Percentiles rank a stretch among this genome's conserved stretches.
Evolutionary conservation across 2,329 filamentous ascomycete species (phyloP).

Genomic region (Cladosporium austrohemisphaericum): DNA sequence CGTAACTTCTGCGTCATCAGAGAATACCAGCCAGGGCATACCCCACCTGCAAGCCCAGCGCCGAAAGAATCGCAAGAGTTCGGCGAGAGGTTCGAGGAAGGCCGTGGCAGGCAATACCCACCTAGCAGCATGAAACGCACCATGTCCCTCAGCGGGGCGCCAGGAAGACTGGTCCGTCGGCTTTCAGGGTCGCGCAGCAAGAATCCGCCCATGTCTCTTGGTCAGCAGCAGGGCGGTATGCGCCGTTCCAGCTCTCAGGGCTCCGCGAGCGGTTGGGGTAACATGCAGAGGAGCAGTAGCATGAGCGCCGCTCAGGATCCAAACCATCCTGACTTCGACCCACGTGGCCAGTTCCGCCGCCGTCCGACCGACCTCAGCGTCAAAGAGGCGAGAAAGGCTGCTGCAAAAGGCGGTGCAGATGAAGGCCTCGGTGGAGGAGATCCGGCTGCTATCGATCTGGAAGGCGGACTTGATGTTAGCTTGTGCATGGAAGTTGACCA

Average conservation of each 20-base stretch:
- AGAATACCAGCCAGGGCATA: conserved; percentile 73
- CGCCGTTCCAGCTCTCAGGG: conserved; percentile 11
- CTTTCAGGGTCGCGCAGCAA: conserved; percentile 34
- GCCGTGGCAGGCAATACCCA: conserved; percentile 9
- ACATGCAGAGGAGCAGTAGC: conserved; percentile 10
- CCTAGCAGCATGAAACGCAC: conserved; percentile 29
- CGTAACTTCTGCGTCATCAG: conserved; percentile 95
- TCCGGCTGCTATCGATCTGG: conserved; percentile 64
- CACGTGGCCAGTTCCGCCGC: conserved; percentile 37
- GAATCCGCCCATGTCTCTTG: conserved; percentile 12
- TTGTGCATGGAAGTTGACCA: conserved; percentile 86
- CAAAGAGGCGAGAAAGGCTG: conserved; percentile 37
- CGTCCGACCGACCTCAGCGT: conserved; percentile 42
- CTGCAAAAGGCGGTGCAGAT: conserved; percentile 50
- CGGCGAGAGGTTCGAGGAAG: conserved; percentile 14
- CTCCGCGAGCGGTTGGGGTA: conserved; percentile 2
- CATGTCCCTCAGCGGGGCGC: conserved; percentile 32
- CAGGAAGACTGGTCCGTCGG: conserved; percentile 40
- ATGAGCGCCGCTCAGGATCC: conserved; percentile 7
- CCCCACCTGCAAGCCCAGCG: conserved; percentile 64
- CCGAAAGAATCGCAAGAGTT: conserved; percentile 16
- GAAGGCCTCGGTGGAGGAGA: conserved; percentile 52
- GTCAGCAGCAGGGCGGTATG: background rate
- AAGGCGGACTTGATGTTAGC: conserved; percentile 79
- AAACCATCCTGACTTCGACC: conserved; percentile 10